Conservation (phyloP, 352 stramenopile genomes). For the Globisporangium radiosum region DNA sequence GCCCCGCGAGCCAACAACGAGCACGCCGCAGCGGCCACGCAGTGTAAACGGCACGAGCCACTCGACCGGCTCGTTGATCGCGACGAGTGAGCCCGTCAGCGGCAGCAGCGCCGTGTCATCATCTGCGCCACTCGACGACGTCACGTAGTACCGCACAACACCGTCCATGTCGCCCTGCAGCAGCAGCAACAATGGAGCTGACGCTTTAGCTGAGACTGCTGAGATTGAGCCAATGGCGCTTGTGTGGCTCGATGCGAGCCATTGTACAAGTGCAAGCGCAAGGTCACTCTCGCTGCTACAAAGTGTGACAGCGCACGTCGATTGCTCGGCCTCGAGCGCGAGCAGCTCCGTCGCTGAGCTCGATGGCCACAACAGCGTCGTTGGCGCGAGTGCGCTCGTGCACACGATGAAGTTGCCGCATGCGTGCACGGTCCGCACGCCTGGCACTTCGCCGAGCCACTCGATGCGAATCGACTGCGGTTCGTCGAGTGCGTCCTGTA, state of each 20-base stretch:
- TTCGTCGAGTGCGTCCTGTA: background rate
- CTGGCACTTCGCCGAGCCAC: slow-evolving; percentile 25
- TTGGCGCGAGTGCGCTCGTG: slow-evolving; percentile 43
- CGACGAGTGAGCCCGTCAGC: slow-evolving; percentile 5
- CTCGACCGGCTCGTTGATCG: slow-evolving; percentile 11
- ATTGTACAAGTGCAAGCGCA: slow-evolving; percentile 15
- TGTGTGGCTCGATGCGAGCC: slow-evolving; percentile 19
- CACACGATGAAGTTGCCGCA: slow-evolving; percentile 26
- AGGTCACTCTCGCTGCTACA: slow-evolving; percentile 7
- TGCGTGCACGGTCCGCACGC: slow-evolving; percentile 28
- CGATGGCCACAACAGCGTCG: slow-evolving; percentile 31
- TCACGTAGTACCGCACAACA: slow-evolving; percentile 26
- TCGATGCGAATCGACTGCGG: slow-evolving; percentile 6
- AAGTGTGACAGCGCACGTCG: slow-evolving; percentile 30
- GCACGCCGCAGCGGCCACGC: background rate
- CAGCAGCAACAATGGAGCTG: slow-evolving; percentile 8
- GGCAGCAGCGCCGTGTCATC: background rate
- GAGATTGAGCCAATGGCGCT: background rate
- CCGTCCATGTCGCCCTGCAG: slow-evolving; percentile 63
- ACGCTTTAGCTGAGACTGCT: background rate
- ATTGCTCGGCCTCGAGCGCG: slow-evolving; percentile 60
- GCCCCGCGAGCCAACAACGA: slow-evolving; percentile 6
- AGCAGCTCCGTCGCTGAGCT: slow-evolving; percentile 28
- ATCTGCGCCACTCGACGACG: background rate
- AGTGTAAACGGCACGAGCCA: slow-evolving; percentile 13